Evolutionary conservation across 2,329 filamentous ascomycete species (phyloP).

Genomic region (Arthroderma uncinatum): DNA sequence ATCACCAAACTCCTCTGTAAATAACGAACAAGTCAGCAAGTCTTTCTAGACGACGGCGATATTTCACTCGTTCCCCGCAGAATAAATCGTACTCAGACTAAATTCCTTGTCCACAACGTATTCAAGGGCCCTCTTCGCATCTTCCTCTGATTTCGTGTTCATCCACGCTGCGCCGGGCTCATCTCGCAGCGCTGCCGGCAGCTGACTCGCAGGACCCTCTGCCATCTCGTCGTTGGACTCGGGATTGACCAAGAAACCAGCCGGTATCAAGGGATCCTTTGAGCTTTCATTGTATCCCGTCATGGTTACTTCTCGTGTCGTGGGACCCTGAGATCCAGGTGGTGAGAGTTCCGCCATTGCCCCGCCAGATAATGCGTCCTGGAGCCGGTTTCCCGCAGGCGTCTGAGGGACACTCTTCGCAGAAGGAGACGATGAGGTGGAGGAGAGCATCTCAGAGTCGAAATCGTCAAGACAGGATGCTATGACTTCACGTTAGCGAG

Average conservation of each 20-base stretch:
- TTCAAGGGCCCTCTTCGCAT: slow-evolving; percentile 42
- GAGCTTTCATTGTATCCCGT: slow-evolving; percentile 8
- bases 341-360: slow-evolving; percentile 42
- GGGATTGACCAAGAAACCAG: slow-evolving; percentile 5
- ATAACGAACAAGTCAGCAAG: neutral
- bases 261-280: neutral
- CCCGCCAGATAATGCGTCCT: slow-evolving; percentile 17
- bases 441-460: slow-evolving; percentile 46
- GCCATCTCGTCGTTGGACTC: slow-evolving; percentile 1
- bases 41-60: neutral
- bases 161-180: slow-evolving; percentile 44
- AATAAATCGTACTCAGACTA: slow-evolving; percentile 32
- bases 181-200: slow-evolving; percentile 16
- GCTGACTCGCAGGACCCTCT: neutral
- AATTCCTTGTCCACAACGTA: slow-evolving; percentile 43
- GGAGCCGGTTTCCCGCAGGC: slow-evolving; percentile 25
- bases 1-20: slow-evolving; percentile 36
- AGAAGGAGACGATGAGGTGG: slow-evolving; percentile 26
- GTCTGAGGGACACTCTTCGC: slow-evolving; percentile 33
- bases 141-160: slow-evolving; percentile 47
- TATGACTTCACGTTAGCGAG: neutral
- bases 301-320: slow-evolving; percentile 14
- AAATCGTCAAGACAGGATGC: neutral
- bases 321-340: slow-evolving; percentile 41
- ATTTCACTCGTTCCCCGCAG: neutral